Evolutionary conservation across 495 filamentous ascomycete species (phyloP).

Genomic region (Recurvomyces mirabilis): DNA sequence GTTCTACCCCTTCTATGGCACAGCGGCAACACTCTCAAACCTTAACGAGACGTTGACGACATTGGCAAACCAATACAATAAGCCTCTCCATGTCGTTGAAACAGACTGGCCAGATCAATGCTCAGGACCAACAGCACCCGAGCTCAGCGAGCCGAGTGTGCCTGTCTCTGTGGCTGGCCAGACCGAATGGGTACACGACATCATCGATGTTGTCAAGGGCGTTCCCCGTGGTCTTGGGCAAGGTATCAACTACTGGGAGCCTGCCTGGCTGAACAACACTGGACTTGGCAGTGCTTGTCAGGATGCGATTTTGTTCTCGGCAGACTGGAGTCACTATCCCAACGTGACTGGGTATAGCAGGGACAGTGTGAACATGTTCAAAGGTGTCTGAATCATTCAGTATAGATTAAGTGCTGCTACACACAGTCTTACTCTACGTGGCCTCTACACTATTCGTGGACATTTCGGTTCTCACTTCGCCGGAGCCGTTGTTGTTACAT

Average conservation of each 20-base stretch:
- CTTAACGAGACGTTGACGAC: constrained; percentile 28
- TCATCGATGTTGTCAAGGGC: constrained; percentile 26
- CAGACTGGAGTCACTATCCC: constrained; percentile 28
- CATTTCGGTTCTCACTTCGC: no score
- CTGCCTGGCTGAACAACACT: constrained; percentile 34
- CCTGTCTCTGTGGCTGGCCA: constrained; percentile 33
- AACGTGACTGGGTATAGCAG: constrained; percentile 28
- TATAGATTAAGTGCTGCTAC: no score
- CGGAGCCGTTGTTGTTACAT: no score
- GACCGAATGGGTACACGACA: constrained; percentile 30
- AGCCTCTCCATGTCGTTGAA: constrained; percentile 37
- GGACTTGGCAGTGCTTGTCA: constrained; percentile 30
- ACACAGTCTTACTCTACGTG: no score
- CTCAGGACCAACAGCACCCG: constrained; percentile 29
- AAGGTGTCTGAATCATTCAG: constrained; percentile 13
- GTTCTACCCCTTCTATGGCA: constrained; percentile 40
- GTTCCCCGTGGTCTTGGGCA: constrained; percentile 31
- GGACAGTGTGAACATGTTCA: constrained; percentile 29
- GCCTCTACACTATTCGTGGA: no score
- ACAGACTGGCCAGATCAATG: constrained; percentile 38
- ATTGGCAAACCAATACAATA: constrained; percentile 33
- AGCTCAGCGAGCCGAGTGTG: constrained; percentile 28
- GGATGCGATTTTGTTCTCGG: constrained; percentile 28
- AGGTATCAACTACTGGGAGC: constrained; percentile 38
- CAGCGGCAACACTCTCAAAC: constrained; percentile 31